Base-by-base conservation (phyloP, 2,329 filamentous ascomycete genomes). In the Sclerotinia nivalis region DNA sequence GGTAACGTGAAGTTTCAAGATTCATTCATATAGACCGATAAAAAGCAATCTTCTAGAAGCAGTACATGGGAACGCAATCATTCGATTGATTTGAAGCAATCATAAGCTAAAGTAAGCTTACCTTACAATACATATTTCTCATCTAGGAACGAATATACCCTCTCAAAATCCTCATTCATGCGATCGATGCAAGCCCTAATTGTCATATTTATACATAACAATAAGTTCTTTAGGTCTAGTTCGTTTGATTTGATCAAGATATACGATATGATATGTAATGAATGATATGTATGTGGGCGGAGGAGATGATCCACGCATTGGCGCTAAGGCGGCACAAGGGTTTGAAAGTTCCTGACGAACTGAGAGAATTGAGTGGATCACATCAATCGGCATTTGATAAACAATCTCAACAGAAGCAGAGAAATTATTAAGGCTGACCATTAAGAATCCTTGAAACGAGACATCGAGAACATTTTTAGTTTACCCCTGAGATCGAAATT, bases 401-500 rank as follows among this genome's bases (percentile, higher is more conserved):
- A 69, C 68, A 69, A 69, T 69, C 60, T 66, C 50, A 47, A 56
- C 25, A 34, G 45, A 49, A 34, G 37, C 47, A 47, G 50, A 61
- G 64, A 40, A 56, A 59, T 55, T 31, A 58, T 52, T 52, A 69
- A 69, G 68, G 68, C 68, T 69, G 68, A 59, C 60, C 60, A 66
- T 58, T 69, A 1, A 43, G 55, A 58, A 66, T 66, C 47, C 45
- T 62, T 40, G 66, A 54, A 54, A 18, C 25, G 37, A 40, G 47
- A 37, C 47, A 31, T 40, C 67, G 37, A 52, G 25, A 47, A n/a
- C 50, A 40, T 25, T 37, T 50, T 37, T 68, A 69, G 66, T 69
- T 69, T 64, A 69, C 68, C 68, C 68, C 68, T 69, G 60, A 69
- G 52, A 69, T 69, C n/a, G 66, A 69, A 61, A 34, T 69, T 62